phyloP scores from a whole-genome alignment of 2,329 filamentous ascomycete genomes.

The Albophoma yamanashiensis region DNA sequence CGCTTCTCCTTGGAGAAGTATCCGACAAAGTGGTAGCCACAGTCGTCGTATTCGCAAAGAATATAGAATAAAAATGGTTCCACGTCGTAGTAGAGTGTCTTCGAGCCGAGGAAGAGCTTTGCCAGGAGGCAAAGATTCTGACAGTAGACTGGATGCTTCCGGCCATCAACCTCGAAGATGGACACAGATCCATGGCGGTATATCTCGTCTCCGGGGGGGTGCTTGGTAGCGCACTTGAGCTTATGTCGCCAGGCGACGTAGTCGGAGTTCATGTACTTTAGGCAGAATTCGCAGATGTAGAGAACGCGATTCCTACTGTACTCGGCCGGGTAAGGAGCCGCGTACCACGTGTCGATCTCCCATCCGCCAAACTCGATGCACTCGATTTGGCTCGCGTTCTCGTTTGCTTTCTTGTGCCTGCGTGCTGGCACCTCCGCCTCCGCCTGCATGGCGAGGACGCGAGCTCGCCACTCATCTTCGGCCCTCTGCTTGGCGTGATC shows the following conservation, averaged over 20 bases:
- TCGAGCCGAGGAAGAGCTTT: slow-evolving; percentile 96
- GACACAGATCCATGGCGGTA: slow-evolving; percentile 86
- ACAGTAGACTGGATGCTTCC: slow-evolving; percentile 97
- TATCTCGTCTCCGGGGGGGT: slow-evolving; percentile 95
- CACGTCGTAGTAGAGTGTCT: slow-evolving; percentile 96
- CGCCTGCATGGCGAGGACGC: slow-evolving; percentile 47
- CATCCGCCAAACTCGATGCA: slow-evolving; percentile 96
- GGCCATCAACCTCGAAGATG: slow-evolving; percentile 95
- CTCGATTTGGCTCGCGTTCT: slow-evolving; percentile 90
- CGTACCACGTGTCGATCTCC: slow-evolving; percentile 99
- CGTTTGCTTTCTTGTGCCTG: slow-evolving; percentile 64
- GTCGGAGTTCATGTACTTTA: slow-evolving; percentile 99
- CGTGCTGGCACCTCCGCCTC: slow-evolving; percentile 52
- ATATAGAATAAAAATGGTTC: slow-evolving; percentile 97
- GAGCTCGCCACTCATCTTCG: slow-evolving; percentile 81
- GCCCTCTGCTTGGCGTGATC: slow-evolving; percentile 84
- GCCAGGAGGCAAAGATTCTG: slow-evolving; percentile 93
- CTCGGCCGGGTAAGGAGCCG: slow-evolving; percentile 94
- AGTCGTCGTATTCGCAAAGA: slow-evolving; percentile 85
- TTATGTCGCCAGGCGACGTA: slow-evolving; percentile 98
- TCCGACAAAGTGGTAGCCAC: slow-evolving; percentile 93
- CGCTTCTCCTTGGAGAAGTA: slow-evolving; percentile 99
- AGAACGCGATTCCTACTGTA: slow-evolving; percentile 93
- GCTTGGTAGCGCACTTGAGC: slow-evolving; percentile 90
- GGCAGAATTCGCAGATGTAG: slow-evolving; percentile 98